phyloP scores from a whole-genome alignment of 1,284 basidiomycete genomes.

The Trichosporon coremiiforme region DNA sequence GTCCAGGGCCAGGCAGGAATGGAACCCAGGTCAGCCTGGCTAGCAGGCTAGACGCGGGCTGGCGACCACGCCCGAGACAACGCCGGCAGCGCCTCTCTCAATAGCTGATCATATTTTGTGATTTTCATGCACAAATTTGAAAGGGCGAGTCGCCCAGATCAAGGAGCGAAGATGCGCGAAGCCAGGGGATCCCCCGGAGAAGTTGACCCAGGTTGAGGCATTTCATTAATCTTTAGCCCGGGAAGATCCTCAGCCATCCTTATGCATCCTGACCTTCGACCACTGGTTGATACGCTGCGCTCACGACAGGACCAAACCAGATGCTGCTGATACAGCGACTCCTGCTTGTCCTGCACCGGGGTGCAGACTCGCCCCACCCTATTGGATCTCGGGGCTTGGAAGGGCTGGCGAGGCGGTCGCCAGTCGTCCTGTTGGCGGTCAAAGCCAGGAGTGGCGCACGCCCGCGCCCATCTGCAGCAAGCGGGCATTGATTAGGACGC shows the following conservation, averaged over 20 bases:
- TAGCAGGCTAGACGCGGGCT: too few relatives aligned
- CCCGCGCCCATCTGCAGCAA: too few relatives aligned
- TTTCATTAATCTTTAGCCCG: neutral
- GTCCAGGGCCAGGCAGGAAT: neutral
- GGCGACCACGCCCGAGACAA: neutral
- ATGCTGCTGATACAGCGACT: neutral
- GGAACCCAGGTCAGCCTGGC: neutral
- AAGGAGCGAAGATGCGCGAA: neutral
- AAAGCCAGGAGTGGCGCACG: constrained; percentile 4
- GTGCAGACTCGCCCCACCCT: neutral
- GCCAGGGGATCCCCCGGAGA: neutral
- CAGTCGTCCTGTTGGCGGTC: neutral
- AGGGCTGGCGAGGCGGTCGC: neutral
- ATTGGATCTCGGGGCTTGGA: constrained; percentile 3
- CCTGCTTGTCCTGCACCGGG: too few relatives aligned
- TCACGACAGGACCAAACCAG: neutral
- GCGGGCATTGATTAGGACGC: neutral
- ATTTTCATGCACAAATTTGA: neutral
- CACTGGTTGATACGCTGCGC: neutral
- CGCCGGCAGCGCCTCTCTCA: neutral
- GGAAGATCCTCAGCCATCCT: constrained; percentile 3
- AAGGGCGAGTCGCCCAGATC: neutral
- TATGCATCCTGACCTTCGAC: neutral
- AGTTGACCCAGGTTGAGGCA: neutral
- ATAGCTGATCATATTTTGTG: neutral